Base-by-base conservation (phyloP, 371 early-diverging fungal species). In the Actinomortierella wolfii region DNA sequence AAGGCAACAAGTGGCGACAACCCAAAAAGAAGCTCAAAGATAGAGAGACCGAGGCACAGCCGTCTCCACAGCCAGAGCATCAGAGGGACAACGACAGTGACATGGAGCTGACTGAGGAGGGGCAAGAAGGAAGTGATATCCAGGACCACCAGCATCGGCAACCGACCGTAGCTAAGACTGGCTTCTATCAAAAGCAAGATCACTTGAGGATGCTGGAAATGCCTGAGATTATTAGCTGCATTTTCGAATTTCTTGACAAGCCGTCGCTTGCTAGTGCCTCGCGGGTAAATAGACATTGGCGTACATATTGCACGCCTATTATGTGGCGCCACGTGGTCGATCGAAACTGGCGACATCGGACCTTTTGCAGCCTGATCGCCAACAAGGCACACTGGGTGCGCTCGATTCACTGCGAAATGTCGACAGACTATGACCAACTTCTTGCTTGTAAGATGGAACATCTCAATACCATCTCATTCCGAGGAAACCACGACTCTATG, bases 171-270 rank as follows among this genome's bases (percentile, higher is more conserved):
- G 28, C 54, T 25, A 50, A 29, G 21, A 9, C 44, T 11, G 17
- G 20, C 7, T 23, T 34, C 18, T 47, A 47, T 18, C 56, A 20
- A 24, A 28, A 47, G 46, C 45, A 42, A 14, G 11, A 15, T 14
- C 14, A 13, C 8, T 6, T 45, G 24, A 21, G 67, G 17, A 50
- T 73, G 53, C 67, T 73, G 58, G 67, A 73, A 13, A 58, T 73
- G n/a, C 74, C 74, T 20, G 74, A 73, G 34, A 73, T 73, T n/a
- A 53, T 73, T 26, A 67, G 67, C 1, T 66, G 53, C 13, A 63
- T 73, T 20, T 62, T 59, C 28, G 63, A 59, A 54, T 73, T 73
- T 54, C 40, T 73, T 40, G 67, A 73, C 48, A 67, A 62, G 51
- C 60, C 67, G n/a, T 63, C 74, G 4, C 52, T 73, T 5, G 67